These are phyloP conservation scores for Ehretia macrophylla DNA, from an alignment of 257 asterid species.

Conservation along the genomic window DNA sequence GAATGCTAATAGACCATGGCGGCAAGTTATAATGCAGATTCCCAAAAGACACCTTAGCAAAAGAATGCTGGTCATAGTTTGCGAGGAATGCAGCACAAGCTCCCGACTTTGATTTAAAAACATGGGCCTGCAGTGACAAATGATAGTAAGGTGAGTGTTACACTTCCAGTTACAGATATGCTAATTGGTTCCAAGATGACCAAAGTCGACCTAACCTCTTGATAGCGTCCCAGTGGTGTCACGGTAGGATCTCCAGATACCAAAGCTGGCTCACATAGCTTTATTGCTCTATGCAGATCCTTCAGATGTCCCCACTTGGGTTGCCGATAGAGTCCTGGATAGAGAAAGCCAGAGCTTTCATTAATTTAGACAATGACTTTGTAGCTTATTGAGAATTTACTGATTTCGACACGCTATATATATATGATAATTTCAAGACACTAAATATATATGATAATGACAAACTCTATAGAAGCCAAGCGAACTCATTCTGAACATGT, in stretches of 20 bases:
- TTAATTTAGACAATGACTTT: not conserved
- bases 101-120: constrained; percentile 65
- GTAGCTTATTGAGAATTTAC: too few relatives aligned
- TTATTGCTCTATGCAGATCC: constrained; percentile 95
- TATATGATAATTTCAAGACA: too few relatives aligned
- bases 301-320: constrained; percentile 99
- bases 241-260: constrained; percentile 67
- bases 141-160: not conserved
- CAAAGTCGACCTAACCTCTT: constrained; percentile 58
- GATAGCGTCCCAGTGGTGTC: constrained; percentile 76
- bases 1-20: constrained; percentile 98
- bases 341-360: constrained; percentile 6
- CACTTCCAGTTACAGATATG: constrained; percentile 6
- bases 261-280: constrained; percentile 95
- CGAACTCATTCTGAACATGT: too few relatives aligned
- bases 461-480: too few relatives aligned
- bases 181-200: constrained; percentile 8
- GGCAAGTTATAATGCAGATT: constrained; percentile 80
- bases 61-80: constrained; percentile 63
- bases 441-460: too few relatives aligned
- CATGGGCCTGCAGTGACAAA: constrained; percentile 65
- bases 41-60: constrained; percentile 64
- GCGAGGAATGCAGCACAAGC: constrained; percentile 93
- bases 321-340: constrained; percentile 67
- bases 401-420: too few relatives aligned